Conservation (phyloP, 352 stramenopile species). For the Phytophthora uliginosa region DNA sequence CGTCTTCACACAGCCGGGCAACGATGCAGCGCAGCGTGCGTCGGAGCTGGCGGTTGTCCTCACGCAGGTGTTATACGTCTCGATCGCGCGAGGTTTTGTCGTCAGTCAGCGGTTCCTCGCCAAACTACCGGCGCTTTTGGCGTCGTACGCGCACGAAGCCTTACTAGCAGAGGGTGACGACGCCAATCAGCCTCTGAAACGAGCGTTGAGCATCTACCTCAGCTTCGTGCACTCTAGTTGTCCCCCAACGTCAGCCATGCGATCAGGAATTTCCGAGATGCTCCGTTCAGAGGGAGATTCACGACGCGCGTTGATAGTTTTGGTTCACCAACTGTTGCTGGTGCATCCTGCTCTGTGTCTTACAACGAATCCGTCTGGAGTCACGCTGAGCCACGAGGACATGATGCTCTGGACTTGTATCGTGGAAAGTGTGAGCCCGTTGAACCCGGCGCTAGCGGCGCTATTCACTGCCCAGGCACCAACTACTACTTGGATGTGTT, state of each 20-base stretch:
- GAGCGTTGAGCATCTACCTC: slow-evolving; percentile 64
- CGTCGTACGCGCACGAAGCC: slow-evolving; percentile 20
- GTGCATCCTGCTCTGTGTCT: slow-evolving; percentile 20
- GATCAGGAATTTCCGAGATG: slow-evolving; percentile 52
- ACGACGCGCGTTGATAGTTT: slow-evolving; percentile 25
- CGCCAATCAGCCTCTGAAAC: slow-evolving; percentile 39
- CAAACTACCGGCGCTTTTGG: slow-evolving; percentile 61
- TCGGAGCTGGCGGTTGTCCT: slow-evolving; percentile 49
- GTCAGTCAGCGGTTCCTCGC: slow-evolving; percentile 66
- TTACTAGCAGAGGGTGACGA: slow-evolving; percentile 9
- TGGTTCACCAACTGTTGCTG: slow-evolving; percentile 33
- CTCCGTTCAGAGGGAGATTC: slow-evolving; percentile 51
- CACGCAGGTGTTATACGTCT: slow-evolving; percentile 65
- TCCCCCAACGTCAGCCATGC: slow-evolving; percentile 24
- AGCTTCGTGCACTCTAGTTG: slow-evolving; percentile 53
- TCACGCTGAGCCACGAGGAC: slow-evolving; percentile 23
- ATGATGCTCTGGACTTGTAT: slow-evolving; percentile 48
- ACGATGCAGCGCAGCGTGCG: slow-evolving; percentile 22
- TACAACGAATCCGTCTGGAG: background rate
- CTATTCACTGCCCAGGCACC: slow-evolving; percentile 30
- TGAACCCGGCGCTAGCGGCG: slow-evolving; percentile 18
- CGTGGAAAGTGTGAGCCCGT: slow-evolving; percentile 33
- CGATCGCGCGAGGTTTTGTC: slow-evolving; percentile 48
- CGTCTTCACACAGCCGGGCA: slow-evolving; percentile 62
- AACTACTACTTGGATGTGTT: slow-evolving; percentile 26